Evolutionary conservation across 192 early-diverging fungal genomes (phyloP), one percentile per base, ranked within the genome.

Genomic region (Haplosporangium gracile): DNA sequence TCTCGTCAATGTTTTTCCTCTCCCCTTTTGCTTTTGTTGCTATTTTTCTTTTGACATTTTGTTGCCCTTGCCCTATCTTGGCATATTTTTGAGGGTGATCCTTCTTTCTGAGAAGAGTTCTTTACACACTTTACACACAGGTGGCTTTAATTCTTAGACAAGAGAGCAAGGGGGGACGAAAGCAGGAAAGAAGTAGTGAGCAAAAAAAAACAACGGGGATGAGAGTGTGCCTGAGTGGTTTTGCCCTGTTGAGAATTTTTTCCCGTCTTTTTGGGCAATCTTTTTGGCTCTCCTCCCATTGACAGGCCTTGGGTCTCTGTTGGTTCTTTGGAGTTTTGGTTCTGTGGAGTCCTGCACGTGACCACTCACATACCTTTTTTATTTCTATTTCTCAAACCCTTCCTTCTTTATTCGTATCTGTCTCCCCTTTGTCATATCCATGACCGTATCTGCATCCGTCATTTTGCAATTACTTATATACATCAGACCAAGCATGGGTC

Each of bases 261-360:
- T 13, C 24, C 40, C 13, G 26, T 26, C 26, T 39, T 9, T 70
- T 34, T 78, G 16, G 29, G 40, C 70, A 22, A 40, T 26, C 70
- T 71, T 71, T 22, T 42, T 18, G 20, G 16, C 70, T 26, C 22
- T 15, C 5, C 36, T 69, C 39, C n/a, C 36, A 49, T 15, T 7
- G 24, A 77, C 5, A 16, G 16, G 8, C 10, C 38, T 63, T 63
- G 36, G 47, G 53, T 36, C 36, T 43, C 69, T 75, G 55, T 42
- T 83, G 82, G 82, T 71, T 24, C 49, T 76, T 55, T 85, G 82
- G 77, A 47, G 26, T 74, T 85, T 79, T 85, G 82, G 77, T 76
- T 70, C 72, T 75, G n/a, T 85, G 82, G 77, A 69, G 72, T 10
- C 29, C 13, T 39, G 39, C 74, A 76, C 80, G 68, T 76, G 78